A percentile compares a stretch with the other conserved stretches of the same genome.
Conservation (phyloP, 2,329 filamentous ascomycete genomes). For the Fonsecaea monophora region DNA sequence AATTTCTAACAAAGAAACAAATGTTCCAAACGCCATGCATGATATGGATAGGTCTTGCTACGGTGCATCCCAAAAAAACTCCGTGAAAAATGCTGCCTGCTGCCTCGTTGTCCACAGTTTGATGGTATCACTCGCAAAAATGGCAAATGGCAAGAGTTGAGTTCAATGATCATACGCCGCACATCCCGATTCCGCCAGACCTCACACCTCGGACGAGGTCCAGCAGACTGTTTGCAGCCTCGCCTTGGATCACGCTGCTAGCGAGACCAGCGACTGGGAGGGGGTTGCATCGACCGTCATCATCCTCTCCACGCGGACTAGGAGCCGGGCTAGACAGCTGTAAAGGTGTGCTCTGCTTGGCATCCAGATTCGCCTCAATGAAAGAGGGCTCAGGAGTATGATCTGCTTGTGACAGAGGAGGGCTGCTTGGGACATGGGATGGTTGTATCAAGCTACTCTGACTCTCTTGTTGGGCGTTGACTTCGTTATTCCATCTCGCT, state of each 20-base stretch:
- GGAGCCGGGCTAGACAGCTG: conserved; percentile 32
- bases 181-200: conserved; percentile 32
- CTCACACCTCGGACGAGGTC: conserved; percentile 35
- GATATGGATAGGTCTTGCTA: not conserved
- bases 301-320: conserved; percentile 5
- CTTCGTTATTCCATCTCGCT: conserved; percentile 28
- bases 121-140: not conserved
- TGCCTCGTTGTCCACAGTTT: not conserved
- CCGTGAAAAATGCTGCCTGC: not conserved
- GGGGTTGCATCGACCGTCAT: not conserved
- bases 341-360: conserved; percentile 28
- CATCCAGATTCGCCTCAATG: not conserved
- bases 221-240: conserved; percentile 39
- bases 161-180: conserved; percentile 19
- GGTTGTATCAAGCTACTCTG: conserved; percentile 4
- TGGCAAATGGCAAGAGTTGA: not conserved
- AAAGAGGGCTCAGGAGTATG: not conserved
- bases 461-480: not conserved
- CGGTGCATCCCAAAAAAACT: not conserved
- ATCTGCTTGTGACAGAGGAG: conserved; percentile 22
- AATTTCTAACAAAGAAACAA: not conserved
- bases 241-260: conserved; percentile 40
- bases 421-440: conserved; percentile 30
- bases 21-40: not conserved
- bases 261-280: conserved; percentile 29